These are phyloP conservation scores for Botrytis fabae DNA, from an alignment of 2,329 filamentous ascomycete genomes.

Conservation along the genomic window DNA sequence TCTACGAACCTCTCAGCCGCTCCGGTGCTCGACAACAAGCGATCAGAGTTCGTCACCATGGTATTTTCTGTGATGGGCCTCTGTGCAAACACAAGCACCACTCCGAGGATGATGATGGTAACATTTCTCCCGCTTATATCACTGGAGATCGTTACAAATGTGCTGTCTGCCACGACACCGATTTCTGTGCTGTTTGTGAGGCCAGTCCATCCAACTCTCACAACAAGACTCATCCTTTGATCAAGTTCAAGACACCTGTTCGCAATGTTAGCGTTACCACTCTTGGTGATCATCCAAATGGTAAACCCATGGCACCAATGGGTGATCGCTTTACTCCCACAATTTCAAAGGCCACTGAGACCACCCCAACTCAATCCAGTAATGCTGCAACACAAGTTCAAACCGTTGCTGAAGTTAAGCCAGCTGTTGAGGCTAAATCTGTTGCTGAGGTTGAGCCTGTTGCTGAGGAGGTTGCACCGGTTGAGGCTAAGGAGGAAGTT, in stretches of 20 bases:
- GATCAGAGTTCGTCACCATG: constrained; percentile 63
- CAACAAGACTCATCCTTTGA: constrained; percentile 93
- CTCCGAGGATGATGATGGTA: constrained; percentile 41
- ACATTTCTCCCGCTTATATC: constrained; percentile 67
- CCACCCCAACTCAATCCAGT: constrained; percentile 47
- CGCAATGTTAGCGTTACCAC: constrained; percentile 86
- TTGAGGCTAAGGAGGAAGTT: neutral
- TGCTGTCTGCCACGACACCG: constrained; percentile 88
- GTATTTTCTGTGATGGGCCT: constrained; percentile 93
- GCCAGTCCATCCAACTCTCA: constrained; percentile 80
- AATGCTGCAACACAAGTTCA: constrained; percentile 63
- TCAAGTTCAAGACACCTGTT: constrained; percentile 95
- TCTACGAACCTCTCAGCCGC: constrained; percentile 70
- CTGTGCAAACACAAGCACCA: constrained; percentile 63
- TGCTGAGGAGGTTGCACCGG: constrained; percentile 43
- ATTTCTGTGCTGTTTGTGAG: constrained; percentile 95
- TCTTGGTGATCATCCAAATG: constrained; percentile 71
- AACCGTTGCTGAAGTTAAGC: constrained; percentile 72
- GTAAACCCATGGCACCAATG: constrained; percentile 65
- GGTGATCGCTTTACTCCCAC: constrained; percentile 59
- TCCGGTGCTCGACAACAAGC: constrained; percentile 44
- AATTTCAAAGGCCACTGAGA: constrained; percentile 54
- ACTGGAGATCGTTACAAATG: constrained; percentile 93
- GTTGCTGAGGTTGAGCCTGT: constrained; percentile 38
- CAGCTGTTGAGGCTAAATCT: constrained; percentile 51